These are phyloP conservation scores for Kuraishia floccosa DNA, from an alignment of 805 yeast species.

Conservation along the genomic window DNA sequence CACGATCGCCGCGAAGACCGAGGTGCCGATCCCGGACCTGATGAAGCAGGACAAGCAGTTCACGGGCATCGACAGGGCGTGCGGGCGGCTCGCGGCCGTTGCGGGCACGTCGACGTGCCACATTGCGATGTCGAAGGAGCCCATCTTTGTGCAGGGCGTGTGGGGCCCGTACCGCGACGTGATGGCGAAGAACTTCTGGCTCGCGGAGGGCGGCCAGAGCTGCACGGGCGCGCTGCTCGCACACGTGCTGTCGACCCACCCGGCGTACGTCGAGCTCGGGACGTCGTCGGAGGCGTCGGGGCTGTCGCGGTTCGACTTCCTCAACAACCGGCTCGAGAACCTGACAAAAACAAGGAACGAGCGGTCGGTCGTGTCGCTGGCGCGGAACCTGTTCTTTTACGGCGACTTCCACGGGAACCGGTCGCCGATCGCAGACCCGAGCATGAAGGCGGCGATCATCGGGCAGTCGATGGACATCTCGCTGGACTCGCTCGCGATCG, in stretches of 20 bases:
- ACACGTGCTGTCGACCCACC: constrained; percentile 80
- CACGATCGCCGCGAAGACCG: constrained; percentile 87
- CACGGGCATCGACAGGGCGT: constrained; percentile 44
- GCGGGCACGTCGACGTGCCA: constrained; percentile 99
- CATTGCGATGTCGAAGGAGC: constrained; percentile 72
- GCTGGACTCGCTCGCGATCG: constrained; percentile 72
- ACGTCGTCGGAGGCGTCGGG: constrained; percentile 57
- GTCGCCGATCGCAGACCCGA: constrained; percentile 94
- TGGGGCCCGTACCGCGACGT: constrained; percentile 99
- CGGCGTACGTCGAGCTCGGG: constrained; percentile 68
- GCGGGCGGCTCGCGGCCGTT: constrained; percentile 90
- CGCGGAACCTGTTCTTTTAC: constrained; percentile 80
- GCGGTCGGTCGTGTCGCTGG: constrained; percentile 70
- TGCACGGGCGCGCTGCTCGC: constrained; percentile 93
- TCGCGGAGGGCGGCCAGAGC: constrained; percentile 98
- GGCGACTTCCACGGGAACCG: constrained; percentile 97
- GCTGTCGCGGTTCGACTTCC: constrained; percentile 68
- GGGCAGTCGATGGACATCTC: constrained; percentile 91
- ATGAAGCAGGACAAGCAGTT: constrained; percentile 34
- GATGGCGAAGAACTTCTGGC: constrained; percentile 82
- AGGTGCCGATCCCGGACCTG: constrained; percentile 38
- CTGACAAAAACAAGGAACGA: constrained; percentile 43
- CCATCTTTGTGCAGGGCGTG: constrained; percentile 89
- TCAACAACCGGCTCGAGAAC: constrained; percentile 65
- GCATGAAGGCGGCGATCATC: constrained; percentile 84